Percentiles rank a stretch among this genome's conserved stretches.
Conservation (phyloP, 768 basidiomycete genomes). For the Xerocomellus amylosporus region DNA sequence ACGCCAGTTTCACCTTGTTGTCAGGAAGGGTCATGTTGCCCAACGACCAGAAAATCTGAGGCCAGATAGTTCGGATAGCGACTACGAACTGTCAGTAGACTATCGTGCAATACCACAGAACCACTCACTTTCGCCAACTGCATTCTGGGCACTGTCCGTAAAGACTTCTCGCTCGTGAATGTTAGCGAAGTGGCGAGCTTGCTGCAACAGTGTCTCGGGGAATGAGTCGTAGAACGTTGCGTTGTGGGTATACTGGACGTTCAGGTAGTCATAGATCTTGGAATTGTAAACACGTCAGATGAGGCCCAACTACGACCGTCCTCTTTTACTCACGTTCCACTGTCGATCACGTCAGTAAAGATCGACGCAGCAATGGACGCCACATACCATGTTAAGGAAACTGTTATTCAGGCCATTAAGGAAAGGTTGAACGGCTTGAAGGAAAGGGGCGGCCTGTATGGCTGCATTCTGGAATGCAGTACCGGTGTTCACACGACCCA, state of each 20-base stretch:
- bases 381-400: slow-evolving; percentile 26
- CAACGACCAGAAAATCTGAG: slow-evolving; percentile 67
- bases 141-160: slow-evolving; percentile 51
- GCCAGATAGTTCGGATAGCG: slow-evolving; percentile 73
- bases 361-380: background rate
- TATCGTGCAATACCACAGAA: background rate
- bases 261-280: slow-evolving; percentile 75
- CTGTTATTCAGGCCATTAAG: slow-evolving; percentile 59
- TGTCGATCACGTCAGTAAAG: slow-evolving; percentile 29
- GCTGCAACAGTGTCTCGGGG: slow-evolving; percentile 65
- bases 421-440: slow-evolving; percentile 61
- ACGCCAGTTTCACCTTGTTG: slow-evolving; percentile 72
- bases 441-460: slow-evolving; percentile 59
- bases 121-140: slow-evolving; percentile 72
- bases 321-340: slow-evolving; percentile 64
- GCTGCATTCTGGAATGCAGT: slow-evolving; percentile 47
- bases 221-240: slow-evolving; percentile 71
- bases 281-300: background rate
- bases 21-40: slow-evolving; percentile 71
- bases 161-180: slow-evolving; percentile 77
- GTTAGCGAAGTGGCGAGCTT: slow-evolving; percentile 71
- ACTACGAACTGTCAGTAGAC: slow-evolving; percentile 42
- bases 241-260: slow-evolving; percentile 76
- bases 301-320: background rate
- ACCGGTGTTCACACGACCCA: slow-evolving; percentile 32